Base-by-base conservation (phyloP, 257 asterid genomes). In the Penstemon eatonii region DNA sequence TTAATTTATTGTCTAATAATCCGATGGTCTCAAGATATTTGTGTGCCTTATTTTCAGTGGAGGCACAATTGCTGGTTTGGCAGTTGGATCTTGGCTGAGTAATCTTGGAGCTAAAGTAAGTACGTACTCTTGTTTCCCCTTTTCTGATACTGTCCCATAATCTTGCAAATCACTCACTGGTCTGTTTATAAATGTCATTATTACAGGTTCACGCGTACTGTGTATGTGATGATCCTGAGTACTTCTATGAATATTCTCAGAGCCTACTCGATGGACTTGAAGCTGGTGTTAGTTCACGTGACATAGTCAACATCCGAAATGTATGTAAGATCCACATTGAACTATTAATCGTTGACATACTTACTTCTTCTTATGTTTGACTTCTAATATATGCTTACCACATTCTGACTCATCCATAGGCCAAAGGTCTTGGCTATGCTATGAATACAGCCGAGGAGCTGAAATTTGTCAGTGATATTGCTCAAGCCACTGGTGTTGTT, bases 361-460 rank as follows among this genome's bases (percentile, higher is more conserved):
- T 1, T 25, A 49, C 15, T 12, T 8, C 5, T 3, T 49, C 15
- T 10, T 49, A 49, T 49, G 54, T 10, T 25, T 25, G 33, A 25
- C 33, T 25, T 41, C 45, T 19, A 42, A 55, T 41, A 39, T 40
- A 58, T 15, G 37, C 3, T 9, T 56, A 67, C 25, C 46, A 4
- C 42, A 61, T 61, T 73, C 46, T 68, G 51, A 59, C 67, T 71
- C 63, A 1, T 67, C 12, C 47, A 72, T 83, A 90, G 99, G 99
- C 99, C 60, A 93, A 90, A 84, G 99, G 97, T 67, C 91, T 93
- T 54, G 99, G 99, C 46, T 93, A 93, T 77, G 99, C 99, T 66
- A 82, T 93, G 68, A 93, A 87, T 79, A 83, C 99, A 6, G 40
- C 76, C 0, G 97, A 93, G 69, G 96, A 93, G 82, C 89, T 90